Base-by-base conservation (phyloP, 2,329 filamentous ascomycete species). In the Beauveria sp. region DNA sequence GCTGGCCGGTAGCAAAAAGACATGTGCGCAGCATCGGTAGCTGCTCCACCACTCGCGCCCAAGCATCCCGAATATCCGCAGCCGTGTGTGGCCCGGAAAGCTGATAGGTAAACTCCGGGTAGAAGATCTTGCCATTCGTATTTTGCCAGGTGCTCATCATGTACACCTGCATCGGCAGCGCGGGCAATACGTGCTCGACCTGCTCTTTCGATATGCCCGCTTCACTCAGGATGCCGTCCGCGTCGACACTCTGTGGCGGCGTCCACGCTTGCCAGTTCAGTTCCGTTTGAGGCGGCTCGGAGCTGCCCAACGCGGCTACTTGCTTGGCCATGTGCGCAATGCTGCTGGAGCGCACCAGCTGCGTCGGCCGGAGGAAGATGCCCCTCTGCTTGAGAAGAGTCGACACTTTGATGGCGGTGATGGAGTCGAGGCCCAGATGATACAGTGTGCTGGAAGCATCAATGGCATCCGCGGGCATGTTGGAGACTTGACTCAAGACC, bases 361-460 rank as follows among this genome's bases (percentile, higher is more conserved):
- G 84, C 48, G 88, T 87, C 3, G 93, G 88, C 40, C 81, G 80
- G 1, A 96, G 72, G 14, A 76, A 73, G 8, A 96, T 73, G 0
- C 80, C 83, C 48, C 80, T 74, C 66, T 83, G 88, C 48, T 84
- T 86, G 4, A 97, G 76, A 8, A 92, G 77, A 0, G 88, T 83
- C 9, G 87, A 85, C 3, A 92, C 86, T 69, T 95, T 96, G 76
- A 97, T 95, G 1, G 91, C 88, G 65, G 88, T 93, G 72, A 97
- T 96, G 0, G 93, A 97, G 71, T 97, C 93, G 1, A 97, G 83
- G 0, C 93, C 93, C 1, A 97, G 80, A 65, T 95, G 87, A 72
- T 95, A 96, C 14, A 96, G 83, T 0, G 83, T 90, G 56, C 86
- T 83, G 1, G 79, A 77, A 61, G 79, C 80, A 3, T 76, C 73